Percentiles rank a stretch among this genome's conserved stretches.
These are phyloP conservation scores for Ophioceras dolichostomum DNA, from an alignment of 2,329 filamentous ascomycete species.

Conservation along the genomic window DNA sequence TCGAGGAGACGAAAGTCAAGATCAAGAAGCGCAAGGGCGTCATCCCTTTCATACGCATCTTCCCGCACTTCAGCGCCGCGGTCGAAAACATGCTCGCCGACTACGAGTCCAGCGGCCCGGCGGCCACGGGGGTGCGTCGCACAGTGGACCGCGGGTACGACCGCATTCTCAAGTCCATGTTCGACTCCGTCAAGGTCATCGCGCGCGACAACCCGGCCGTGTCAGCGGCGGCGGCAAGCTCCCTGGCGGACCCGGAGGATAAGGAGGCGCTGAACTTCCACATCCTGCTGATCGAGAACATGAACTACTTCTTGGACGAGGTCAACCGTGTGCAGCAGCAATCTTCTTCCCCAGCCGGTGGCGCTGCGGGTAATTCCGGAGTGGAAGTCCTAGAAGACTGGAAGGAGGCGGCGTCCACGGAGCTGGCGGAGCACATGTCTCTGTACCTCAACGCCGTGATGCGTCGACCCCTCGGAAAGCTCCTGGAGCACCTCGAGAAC, in stretches of 20 bases:
- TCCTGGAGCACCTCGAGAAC: constrained; percentile 84
- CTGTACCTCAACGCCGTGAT: constrained; percentile 84
- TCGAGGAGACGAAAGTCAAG: constrained; percentile 97
- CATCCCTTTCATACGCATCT: constrained; percentile 88
- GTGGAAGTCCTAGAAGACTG: constrained; percentile 73
- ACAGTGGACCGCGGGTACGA: constrained; percentile 81
- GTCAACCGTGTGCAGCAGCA: constrained; percentile 51
- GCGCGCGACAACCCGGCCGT: constrained; percentile 55
- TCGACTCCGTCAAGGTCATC: constrained; percentile 91
- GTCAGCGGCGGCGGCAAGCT: constrained; percentile 23
- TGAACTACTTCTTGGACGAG: constrained; percentile 95
- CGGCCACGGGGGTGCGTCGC: constrained; percentile 56
- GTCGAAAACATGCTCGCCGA: constrained; percentile 72
- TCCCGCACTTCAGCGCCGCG: constrained; percentile 72
- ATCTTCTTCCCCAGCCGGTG: too few species aligned
- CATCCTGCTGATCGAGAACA: constrained; percentile 94
- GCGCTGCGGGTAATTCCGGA: constrained; percentile 25
- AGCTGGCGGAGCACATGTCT: constrained; percentile 77
- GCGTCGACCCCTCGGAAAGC: constrained; percentile 75
- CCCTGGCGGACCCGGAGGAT: constrained; percentile 53
- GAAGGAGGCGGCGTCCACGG: constrained; percentile 63
- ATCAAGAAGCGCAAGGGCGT: constrained; percentile 97
- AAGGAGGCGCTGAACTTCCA: constrained; percentile 97
- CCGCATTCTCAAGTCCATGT: constrained; percentile 88
- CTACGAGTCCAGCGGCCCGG: constrained; percentile 32